Conservation (phyloP, 164 flowering plant species). For the Hamamelis virginiana region DNA sequence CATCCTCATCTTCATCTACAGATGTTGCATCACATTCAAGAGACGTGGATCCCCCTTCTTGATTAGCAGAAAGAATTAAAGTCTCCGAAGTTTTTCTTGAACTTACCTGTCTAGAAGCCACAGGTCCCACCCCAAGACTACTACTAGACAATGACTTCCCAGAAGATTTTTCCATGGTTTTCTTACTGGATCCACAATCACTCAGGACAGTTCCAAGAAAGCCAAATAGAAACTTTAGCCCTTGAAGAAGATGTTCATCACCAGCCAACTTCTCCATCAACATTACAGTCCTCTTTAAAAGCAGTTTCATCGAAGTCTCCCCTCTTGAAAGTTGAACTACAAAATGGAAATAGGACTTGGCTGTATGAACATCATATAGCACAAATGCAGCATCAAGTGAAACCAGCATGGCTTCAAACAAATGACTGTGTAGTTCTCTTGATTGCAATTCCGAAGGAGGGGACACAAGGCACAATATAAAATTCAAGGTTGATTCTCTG, state of each 20-base stretch:
- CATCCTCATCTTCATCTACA: slow-evolving; percentile 97
- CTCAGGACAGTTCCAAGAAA: slow-evolving; percentile 61
- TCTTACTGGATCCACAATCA: slow-evolving; percentile 63
- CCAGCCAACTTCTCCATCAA: slow-evolving; percentile 72
- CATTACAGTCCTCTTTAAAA: slow-evolving; percentile 54
- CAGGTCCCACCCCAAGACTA: slow-evolving; percentile 45
- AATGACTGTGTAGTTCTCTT: slow-evolving; percentile 48
- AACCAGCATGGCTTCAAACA: slow-evolving; percentile 65
- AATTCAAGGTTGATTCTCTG: slow-evolving; percentile 80
- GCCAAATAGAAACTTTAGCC: slow-evolving; percentile 70
- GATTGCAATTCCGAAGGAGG: slow-evolving; percentile 43
- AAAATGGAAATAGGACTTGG: slow-evolving; percentile 72
- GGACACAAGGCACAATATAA: slow-evolving; percentile 55
- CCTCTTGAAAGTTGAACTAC: slow-evolving; percentile 75
- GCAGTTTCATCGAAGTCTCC: slow-evolving; percentile 50
- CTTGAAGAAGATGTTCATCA: slow-evolving; percentile 68
- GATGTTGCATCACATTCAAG: slow-evolving; percentile 95
- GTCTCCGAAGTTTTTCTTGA: slow-evolving; percentile 64
- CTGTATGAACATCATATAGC: slow-evolving; percentile 62
- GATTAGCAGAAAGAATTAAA: slow-evolving; percentile 60
- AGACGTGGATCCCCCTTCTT: slow-evolving; percentile 57
- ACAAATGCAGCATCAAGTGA: slow-evolving; percentile 76
- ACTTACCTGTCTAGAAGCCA: slow-evolving; percentile 45
- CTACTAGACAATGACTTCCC: slow-evolving; percentile 46
- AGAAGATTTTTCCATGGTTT: slow-evolving; percentile 38